These are phyloP conservation scores for Capsella rubella DNA, from an alignment of 441 rosid genomes.

Conservation along the genomic window DNA sequence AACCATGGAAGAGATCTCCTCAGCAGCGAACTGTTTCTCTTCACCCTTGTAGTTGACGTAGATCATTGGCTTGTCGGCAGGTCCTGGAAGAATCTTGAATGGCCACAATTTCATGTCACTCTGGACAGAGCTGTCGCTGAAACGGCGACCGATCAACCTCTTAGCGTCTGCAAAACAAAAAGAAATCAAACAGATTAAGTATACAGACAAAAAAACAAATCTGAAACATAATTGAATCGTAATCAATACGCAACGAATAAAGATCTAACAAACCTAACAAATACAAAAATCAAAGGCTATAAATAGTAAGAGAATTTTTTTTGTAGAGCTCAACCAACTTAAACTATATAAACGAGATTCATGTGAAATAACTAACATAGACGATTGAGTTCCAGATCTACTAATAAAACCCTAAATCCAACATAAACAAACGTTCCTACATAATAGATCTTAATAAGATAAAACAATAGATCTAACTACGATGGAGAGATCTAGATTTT, in stretches of 20 bases:
- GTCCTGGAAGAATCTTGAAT: conserved; percentile 59
- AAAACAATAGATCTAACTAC: conserved; percentile 1
- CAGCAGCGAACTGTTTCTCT: conserved; percentile 61
- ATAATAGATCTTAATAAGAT: not conserved
- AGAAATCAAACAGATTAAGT: not conserved
- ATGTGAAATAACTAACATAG: not conserved
- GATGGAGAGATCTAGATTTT: not conserved
- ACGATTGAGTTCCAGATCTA: not conserved
- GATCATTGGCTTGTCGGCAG: conserved; percentile 65
- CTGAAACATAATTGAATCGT: not conserved
- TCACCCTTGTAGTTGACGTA: conserved; percentile 59
- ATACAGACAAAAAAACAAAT: not conserved
- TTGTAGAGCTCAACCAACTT: not conserved
- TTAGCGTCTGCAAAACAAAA: conserved; percentile 52
- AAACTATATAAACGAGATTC: not conserved
- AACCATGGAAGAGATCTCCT: conserved; percentile 73
- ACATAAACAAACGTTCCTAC: not conserved
- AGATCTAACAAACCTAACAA: not conserved
- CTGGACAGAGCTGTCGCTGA: conserved; percentile 58
- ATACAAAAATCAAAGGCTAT: not conserved
- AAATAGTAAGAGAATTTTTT: not conserved
- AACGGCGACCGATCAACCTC: conserved; percentile 68
- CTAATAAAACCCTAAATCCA: not conserved
- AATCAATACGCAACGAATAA: not conserved
- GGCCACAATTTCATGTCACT: conserved; percentile 66